Conservation (phyloP, 805 yeast species). For the Kazachstania kunashirensis region DNA sequence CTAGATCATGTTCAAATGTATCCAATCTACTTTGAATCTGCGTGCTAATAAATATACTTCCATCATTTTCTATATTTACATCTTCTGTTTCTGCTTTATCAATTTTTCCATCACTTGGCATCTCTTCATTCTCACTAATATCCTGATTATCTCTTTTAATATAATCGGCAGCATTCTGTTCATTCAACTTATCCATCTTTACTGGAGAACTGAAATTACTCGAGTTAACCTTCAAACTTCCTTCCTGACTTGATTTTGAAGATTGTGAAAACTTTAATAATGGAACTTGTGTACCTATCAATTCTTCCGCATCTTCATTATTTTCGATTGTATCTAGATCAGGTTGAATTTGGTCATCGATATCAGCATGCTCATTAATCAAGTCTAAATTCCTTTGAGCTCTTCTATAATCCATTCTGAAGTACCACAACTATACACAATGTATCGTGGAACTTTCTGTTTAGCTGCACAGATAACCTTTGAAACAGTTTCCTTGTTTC, state of each 20-base stretch:
- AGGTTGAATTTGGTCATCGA: constrained; percentile 1
- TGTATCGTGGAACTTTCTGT: too few relatives aligned
- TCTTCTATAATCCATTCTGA: constrained; percentile 21
- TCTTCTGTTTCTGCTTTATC: neutral
- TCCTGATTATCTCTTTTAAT: neutral
- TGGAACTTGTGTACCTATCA: constrained; percentile 11
- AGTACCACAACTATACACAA: too few relatives aligned
- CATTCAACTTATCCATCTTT: neutral
- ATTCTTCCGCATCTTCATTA: neutral
- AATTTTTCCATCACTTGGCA: neutral
- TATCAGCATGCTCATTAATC: constrained; percentile 7
- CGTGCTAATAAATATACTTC: constrained; percentile 20
- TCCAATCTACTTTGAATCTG: constrained; percentile 28
- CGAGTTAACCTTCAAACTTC: neutral
- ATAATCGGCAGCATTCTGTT: neutral
- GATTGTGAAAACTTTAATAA: constrained; percentile 3
- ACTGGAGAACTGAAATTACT: neutral
- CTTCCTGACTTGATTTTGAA: constrained; percentile 3
- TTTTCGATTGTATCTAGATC: neutral
- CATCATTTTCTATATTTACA: neutral
- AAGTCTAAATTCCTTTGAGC: constrained; percentile 22
- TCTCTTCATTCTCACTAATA: neutral
- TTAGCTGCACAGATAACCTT: too few relatives aligned
- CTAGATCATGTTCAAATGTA: constrained; percentile 17
- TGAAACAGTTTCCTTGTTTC: too few relatives aligned